These are phyloP conservation scores for Alternaria gansuensis DNA, from an alignment of 2,329 filamentous ascomycete genomes.

Conservation along the genomic window DNA sequence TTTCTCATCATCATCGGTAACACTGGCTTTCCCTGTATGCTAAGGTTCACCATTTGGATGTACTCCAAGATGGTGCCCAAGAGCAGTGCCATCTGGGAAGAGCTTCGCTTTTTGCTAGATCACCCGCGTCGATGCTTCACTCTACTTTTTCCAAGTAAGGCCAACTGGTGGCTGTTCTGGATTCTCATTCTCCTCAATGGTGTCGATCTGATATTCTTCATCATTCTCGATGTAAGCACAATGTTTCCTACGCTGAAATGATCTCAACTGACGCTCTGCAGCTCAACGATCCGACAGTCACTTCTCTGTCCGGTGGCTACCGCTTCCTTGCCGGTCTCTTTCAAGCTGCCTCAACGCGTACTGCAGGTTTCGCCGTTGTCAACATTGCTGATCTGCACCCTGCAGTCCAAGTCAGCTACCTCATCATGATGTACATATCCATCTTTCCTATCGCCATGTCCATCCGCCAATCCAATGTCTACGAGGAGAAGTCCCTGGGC, in stretches of 20 bases:
- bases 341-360: slow-evolving; percentile 87
- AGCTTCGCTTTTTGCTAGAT: slow-evolving; percentile 87
- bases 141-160: slow-evolving; percentile 84
- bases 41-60: slow-evolving; percentile 91
- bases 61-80: slow-evolving; percentile 71
- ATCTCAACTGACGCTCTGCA: slow-evolving; percentile 46
- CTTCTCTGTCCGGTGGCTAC: slow-evolving; percentile 72
- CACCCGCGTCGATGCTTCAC: slow-evolving; percentile 97
- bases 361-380: slow-evolving; percentile 86
- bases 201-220: slow-evolving; percentile 87
- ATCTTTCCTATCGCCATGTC: slow-evolving; percentile 97
- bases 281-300: slow-evolving; percentile 76
- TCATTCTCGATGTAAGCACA: slow-evolving; percentile 81
- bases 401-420: slow-evolving; percentile 89
- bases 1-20: slow-evolving; percentile 95
- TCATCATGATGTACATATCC: slow-evolving; percentile 99
- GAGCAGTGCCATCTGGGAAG: slow-evolving; percentile 81
- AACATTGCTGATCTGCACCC: slow-evolving; percentile 82
- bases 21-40: slow-evolving; percentile 93
- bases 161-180: slow-evolving; percentile 96
- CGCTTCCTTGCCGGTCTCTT: slow-evolving; percentile 88
- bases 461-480: slow-evolving; percentile 92
- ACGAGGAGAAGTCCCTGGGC: slow-evolving; percentile 87
- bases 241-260: background rate
- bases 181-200: slow-evolving; percentile 83